phyloP scores from a whole-genome alignment of 148 eudicot genomes.

The Hydrangea macrophylla region DNA sequence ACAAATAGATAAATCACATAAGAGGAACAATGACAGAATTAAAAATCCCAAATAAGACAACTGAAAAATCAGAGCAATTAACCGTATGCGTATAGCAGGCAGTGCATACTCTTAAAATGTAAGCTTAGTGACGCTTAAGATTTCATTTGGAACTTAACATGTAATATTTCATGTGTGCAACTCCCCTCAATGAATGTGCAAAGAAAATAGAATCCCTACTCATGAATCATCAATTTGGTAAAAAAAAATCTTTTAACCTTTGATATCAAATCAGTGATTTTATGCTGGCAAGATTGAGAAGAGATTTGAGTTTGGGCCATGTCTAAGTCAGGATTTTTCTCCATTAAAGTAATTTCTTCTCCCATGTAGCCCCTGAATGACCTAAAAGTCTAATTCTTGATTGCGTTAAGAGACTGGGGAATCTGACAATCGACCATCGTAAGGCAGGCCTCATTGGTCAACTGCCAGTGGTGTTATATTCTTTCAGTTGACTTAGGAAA shows the following conservation, averaged over 20 bases:
- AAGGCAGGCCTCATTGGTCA: background rate
- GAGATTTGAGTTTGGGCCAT: background rate
- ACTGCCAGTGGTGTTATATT: background rate
- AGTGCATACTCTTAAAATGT: background rate
- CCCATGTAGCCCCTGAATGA: background rate
- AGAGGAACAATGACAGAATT: background rate
- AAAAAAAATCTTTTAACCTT: background rate
- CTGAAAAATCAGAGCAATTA: background rate
- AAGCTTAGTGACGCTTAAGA: too few relatives aligned
- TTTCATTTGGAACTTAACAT: too few relatives aligned
- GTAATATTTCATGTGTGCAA: too few relatives aligned
- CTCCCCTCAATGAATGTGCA: too few relatives aligned
- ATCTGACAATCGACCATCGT: background rate
- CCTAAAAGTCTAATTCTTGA: background rate
- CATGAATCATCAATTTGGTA: background rate
- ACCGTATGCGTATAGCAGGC: too few relatives aligned
- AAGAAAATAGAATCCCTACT: too few relatives aligned
- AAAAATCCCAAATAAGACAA: constrained; percentile 10
- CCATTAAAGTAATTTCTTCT: background rate
- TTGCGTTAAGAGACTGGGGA: background rate
- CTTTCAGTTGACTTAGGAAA: background rate
- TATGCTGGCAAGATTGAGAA: background rate
- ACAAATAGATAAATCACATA: background rate
- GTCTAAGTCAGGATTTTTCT: background rate
- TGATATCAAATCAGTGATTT: background rate